phyloP scores from a whole-genome alignment of 1,284 basidiomycete genomes.

The Papiliotrema flavescens region DNA sequence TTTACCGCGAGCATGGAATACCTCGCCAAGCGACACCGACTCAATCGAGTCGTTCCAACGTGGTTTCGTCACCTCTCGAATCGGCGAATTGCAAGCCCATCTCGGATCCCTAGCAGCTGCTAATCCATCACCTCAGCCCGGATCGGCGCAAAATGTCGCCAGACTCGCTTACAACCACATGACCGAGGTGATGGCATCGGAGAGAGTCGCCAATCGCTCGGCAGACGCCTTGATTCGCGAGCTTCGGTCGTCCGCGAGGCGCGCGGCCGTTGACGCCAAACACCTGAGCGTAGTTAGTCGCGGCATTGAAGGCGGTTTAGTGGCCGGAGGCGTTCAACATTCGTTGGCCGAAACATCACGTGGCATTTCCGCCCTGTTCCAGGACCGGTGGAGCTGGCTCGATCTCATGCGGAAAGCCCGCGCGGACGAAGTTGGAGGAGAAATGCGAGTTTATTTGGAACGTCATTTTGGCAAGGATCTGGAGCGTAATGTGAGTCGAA shows the following conservation, averaged over 20 bases:
- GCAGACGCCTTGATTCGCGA: background rate
- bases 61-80: conserved; percentile 33
- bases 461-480: conserved; percentile 63
- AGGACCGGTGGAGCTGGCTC: conserved; percentile 61
- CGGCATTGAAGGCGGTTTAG: conserved; percentile 41
- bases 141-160: conserved; percentile 16
- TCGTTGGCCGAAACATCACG: conserved; percentile 55
- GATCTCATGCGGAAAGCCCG: conserved; percentile 56
- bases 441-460: conserved; percentile 57
- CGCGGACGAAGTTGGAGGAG: conserved; percentile 66
- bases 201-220: conserved; percentile 8
- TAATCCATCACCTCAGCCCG: conserved; percentile 2
- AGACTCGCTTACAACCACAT: conserved; percentile 25
- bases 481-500: conserved; percentile 58
- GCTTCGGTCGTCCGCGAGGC: conserved; percentile 13
- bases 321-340: conserved; percentile 52
- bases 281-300: conserved; percentile 29
- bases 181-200: conserved; percentile 18
- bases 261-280: conserved; percentile 26
- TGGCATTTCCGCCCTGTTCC: conserved; percentile 57
- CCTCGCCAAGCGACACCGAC: conserved; percentile 3
- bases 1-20: conserved; percentile 20
- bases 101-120: background rate
- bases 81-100: conserved; percentile 27
- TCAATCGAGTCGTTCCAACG: conserved; percentile 39